A percentile compares a stretch with the other conserved stretches of the same genome.
These are phyloP conservation scores for Nannizziopsis arthrosporioides DNA, from an alignment of 2,329 filamentous ascomycete genomes.

Conservation along the genomic window DNA sequence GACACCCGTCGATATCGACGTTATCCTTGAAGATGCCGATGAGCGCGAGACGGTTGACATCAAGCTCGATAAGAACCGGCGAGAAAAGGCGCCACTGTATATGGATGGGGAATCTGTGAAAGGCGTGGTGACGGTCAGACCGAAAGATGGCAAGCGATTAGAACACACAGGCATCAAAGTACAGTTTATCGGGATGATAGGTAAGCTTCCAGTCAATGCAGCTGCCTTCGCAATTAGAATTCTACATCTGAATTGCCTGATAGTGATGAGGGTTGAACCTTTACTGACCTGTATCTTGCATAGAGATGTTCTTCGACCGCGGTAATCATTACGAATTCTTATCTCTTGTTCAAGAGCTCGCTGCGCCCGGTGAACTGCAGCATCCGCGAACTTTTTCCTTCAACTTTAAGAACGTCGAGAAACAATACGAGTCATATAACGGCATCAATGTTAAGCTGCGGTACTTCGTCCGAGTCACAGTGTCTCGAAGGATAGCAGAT, in stretches of 20 bases:
- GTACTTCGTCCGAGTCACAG: slow-evolving; percentile 95
- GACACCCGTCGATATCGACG: slow-evolving; percentile 95
- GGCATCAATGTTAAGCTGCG: slow-evolving; percentile 98
- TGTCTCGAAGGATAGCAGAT: slow-evolving; percentile 92
- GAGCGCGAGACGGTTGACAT: slow-evolving; percentile 92
- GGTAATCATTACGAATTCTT: slow-evolving; percentile 99
- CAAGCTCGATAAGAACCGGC: slow-evolving; percentile 95
- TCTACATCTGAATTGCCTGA: no score
- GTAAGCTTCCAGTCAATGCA: slow-evolving; percentile 38
- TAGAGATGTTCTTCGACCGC: slow-evolving; percentile 99
- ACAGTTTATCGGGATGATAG: slow-evolving; percentile 97
- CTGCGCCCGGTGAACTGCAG: slow-evolving; percentile 91
- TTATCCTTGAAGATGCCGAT: slow-evolving; percentile 90
- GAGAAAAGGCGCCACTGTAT: slow-evolving; percentile 92
- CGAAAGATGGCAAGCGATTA: slow-evolving; percentile 94
- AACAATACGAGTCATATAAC: slow-evolving; percentile 99
- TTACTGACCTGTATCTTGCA: neutral
- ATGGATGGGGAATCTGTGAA: slow-evolving; percentile 98
- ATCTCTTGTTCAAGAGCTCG: slow-evolving; percentile 89
- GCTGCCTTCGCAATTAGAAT: slow-evolving; percentile 8
- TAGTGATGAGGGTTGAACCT: neutral
- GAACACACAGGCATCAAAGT: slow-evolving; percentile 99
- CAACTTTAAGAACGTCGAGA: slow-evolving; percentile 99
- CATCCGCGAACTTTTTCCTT: slow-evolving; percentile 98
- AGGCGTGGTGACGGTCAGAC: slow-evolving; percentile 84